phyloP scores from a whole-genome alignment of 768 basidiomycete genomes.

The Russula olivacea region DNA sequence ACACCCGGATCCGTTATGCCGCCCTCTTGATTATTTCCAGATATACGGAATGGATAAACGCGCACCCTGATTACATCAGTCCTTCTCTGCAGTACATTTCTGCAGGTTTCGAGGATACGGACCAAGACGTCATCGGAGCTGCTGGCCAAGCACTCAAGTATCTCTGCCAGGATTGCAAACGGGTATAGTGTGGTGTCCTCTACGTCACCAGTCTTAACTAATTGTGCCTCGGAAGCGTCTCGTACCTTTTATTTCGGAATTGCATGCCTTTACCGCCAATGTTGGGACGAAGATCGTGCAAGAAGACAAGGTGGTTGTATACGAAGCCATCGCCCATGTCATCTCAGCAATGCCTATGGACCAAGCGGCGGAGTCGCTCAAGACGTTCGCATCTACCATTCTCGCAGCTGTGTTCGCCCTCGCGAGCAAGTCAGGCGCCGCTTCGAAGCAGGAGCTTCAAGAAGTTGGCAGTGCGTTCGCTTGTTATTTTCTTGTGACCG shows the following conservation, averaged over 20 bases:
- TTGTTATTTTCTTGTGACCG: neutral
- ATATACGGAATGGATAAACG: constrained; percentile 95
- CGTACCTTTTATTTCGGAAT: constrained; percentile 83
- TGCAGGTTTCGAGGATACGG: constrained; percentile 77
- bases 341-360: constrained; percentile 92
- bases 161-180: constrained; percentile 93
- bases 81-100: constrained; percentile 89
- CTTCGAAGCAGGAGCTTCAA: constrained; percentile 67
- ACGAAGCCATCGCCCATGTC: constrained; percentile 93
- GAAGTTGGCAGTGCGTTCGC: constrained; percentile 57
- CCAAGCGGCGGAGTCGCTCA: constrained; percentile 78
- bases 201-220: constrained; percentile 14
- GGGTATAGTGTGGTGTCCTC: constrained; percentile 40
- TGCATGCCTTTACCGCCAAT: constrained; percentile 81
- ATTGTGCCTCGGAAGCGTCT: constrained; percentile 54
- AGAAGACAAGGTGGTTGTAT: constrained; percentile 87
- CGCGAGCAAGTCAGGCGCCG: constrained; percentile 45
- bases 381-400: constrained; percentile 81
- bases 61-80: constrained; percentile 80
- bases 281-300: constrained; percentile 74
- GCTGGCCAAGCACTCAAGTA: constrained; percentile 95
- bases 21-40: constrained; percentile 91
- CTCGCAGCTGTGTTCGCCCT: constrained; percentile 67
- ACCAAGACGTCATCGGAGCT: constrained; percentile 82
- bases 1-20: constrained; percentile 91